Evolutionary conservation across 1,284 basidiomycete genomes (phyloP).

Genomic region (Bjerkandera adusta): DNA sequence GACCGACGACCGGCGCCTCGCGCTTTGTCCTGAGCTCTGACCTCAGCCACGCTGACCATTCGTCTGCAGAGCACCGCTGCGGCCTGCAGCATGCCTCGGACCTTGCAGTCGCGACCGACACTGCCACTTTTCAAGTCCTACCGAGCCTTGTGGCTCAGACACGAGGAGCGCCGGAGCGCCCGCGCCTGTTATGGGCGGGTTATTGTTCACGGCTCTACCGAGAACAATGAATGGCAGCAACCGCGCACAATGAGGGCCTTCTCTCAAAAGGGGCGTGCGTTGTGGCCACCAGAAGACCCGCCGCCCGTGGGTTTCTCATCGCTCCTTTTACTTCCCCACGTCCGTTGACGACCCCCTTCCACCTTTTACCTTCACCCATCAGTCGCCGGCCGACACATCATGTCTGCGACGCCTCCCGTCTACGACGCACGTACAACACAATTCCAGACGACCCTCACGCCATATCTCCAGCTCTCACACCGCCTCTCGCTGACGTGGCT

Average conservation of each 20-base stretch:
- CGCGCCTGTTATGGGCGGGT: constrained; percentile 8
- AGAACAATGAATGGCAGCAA: constrained; percentile 20
- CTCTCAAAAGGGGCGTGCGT: constrained; percentile 27
- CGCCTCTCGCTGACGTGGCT: constrained; percentile 84
- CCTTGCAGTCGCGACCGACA: too few species aligned
- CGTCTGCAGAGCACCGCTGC: too few species aligned
- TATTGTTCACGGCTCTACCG: constrained; percentile 15
- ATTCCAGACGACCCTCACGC: constrained; percentile 56
- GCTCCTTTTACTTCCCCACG: constrained; percentile 23
- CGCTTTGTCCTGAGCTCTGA: too few species aligned
- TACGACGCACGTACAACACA: constrained; percentile 48
- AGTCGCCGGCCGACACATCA: constrained; percentile 51
- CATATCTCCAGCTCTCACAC: constrained; percentile 82
- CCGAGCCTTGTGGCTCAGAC: too few species aligned
- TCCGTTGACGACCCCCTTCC: constrained; percentile 27
- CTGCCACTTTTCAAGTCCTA: too few species aligned
- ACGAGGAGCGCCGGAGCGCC: constrained; percentile 9
- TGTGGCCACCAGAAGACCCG: constrained; percentile 11
- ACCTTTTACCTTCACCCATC: constrained; percentile 22
- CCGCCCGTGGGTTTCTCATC: constrained; percentile 12
- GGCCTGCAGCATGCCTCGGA: too few species aligned
- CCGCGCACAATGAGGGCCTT: constrained; percentile 24
- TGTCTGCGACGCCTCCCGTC: constrained; percentile 43
- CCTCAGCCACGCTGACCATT: too few species aligned
- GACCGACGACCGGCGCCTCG: too few species aligned